Conservation (phyloP, 495 filamentous ascomycete species). For the Tuber aestivum region DNA sequence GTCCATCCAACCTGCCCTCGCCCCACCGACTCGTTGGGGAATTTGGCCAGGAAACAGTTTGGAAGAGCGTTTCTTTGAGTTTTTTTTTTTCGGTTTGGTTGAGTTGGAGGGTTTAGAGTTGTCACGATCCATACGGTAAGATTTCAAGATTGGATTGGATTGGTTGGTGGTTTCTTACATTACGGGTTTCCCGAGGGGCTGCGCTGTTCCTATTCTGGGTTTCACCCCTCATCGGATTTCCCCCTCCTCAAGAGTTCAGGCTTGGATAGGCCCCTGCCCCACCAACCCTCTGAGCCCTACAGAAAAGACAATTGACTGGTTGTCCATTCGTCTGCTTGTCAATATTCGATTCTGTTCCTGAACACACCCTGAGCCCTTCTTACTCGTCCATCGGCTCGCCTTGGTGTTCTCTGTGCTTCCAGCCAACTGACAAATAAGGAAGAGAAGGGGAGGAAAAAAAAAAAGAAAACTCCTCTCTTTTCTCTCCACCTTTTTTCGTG, state of each 20-base stretch:
- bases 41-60: background rate
- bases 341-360: background rate
- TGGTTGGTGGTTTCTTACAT: slow-evolving; percentile 23
- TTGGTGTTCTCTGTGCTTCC: background rate
- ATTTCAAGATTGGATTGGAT: slow-evolving; percentile 11
- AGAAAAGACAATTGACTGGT: slow-evolving; percentile 27
- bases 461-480: background rate
- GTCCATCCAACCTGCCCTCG: background rate
- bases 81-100: background rate
- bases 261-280: slow-evolving; percentile 37
- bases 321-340: background rate
- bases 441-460: background rate
- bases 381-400: background rate
- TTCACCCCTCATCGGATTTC: slow-evolving; percentile 36
- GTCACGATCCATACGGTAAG: background rate
- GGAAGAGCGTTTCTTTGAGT: background rate
- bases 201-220: slow-evolving; percentile 19
- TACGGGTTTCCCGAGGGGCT: background rate
- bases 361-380: background rate
- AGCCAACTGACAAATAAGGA: background rate
- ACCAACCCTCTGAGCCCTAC: slow-evolving; percentile 27
- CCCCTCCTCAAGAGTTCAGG: slow-evolving; percentile 28
- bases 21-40: background rate
- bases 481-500: background rate
- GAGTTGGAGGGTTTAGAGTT: background rate